A percentile compares a stretch with the other conserved stretches of the same genome.
Conservation (phyloP, 441 rosid species). For the Euphorbia celastroides region DNA sequence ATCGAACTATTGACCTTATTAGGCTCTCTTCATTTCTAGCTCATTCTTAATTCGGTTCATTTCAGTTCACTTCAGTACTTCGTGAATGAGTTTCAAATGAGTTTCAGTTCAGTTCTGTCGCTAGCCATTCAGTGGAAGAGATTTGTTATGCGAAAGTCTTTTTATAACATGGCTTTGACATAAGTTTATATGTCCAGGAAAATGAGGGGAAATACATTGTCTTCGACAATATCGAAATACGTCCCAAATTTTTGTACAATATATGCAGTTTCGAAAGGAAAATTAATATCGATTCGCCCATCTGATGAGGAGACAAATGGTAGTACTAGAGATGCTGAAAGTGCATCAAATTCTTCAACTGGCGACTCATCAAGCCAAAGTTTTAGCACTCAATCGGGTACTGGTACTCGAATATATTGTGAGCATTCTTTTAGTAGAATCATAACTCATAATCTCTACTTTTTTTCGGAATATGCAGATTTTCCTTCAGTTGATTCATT, state of each 20-base stretch:
- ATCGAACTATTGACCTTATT: not conserved
- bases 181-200: conserved; percentile 38
- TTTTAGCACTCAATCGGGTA: conserved; percentile 52
- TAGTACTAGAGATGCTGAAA: conserved; percentile 43
- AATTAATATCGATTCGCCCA: conserved; percentile 71
- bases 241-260: conserved; percentile 74
- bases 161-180: no score
- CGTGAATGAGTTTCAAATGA: no score
- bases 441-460: no score
- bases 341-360: conserved; percentile 34
- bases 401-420: no score
- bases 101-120: no score
- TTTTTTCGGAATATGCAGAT: conserved; percentile 37
- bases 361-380: conserved; percentile 36
- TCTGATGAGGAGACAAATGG: conserved; percentile 47
- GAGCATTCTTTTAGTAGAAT: no score
- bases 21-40: no score
- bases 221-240: conserved; percentile 57
- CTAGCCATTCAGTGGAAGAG: no score
- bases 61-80: no score
- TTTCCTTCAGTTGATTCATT: conserved; percentile 26
- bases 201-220: conserved; percentile 40
- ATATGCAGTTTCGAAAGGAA: conserved; percentile 72
- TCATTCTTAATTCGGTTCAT: no score
- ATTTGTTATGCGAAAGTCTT: no score